Evolutionary conservation across 805 yeast genomes (phyloP).

Genomic region (Barnettozyma vustinii): DNA sequence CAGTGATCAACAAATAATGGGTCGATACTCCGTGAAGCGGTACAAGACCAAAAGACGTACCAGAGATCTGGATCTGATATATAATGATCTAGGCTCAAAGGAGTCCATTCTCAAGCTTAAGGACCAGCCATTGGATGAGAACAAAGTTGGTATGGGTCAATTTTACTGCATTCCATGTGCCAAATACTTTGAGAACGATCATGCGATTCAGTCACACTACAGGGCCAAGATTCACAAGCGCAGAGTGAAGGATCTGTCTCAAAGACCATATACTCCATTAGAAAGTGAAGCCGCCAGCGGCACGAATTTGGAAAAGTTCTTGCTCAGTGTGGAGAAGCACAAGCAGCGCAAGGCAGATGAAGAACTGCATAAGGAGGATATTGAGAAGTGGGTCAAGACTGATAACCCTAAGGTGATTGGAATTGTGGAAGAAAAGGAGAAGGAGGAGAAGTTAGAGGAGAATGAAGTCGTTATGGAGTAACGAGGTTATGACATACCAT

Average conservation of each 20-base stretch:
- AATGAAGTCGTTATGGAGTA: slow-evolving; percentile 22
- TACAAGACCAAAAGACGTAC: slow-evolving; percentile 88
- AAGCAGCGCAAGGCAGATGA: slow-evolving; percentile 46
- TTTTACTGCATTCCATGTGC: slow-evolving; percentile 93
- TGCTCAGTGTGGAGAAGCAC: slow-evolving; percentile 57
- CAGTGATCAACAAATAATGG: slow-evolving; percentile 43
- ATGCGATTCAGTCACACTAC: slow-evolving; percentile 66
- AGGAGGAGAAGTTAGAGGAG: slow-evolving; percentile 14
- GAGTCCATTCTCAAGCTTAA: slow-evolving; percentile 61
- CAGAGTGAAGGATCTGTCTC: slow-evolving; percentile 68
- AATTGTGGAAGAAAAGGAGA: slow-evolving; percentile 7
- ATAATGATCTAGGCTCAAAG: slow-evolving; percentile 62
- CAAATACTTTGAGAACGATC: slow-evolving; percentile 77
- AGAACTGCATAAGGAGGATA: slow-evolving; percentile 38
- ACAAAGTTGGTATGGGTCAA: slow-evolving; percentile 91
- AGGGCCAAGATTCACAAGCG: slow-evolving; percentile 81
- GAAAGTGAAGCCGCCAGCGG: slow-evolving; percentile 94
- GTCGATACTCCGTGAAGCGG: slow-evolving; percentile 78
- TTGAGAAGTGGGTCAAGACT: slow-evolving; percentile 24
- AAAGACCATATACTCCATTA: slow-evolving; percentile 77
- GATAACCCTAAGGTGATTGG: slow-evolving; percentile 27
- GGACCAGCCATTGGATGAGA: slow-evolving; percentile 84
- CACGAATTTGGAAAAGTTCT: slow-evolving; percentile 59
- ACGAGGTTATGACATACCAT: neutral
- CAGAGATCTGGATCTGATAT: slow-evolving; percentile 77